Evolutionary conservation across 164 flowering plant genomes (phyloP).

Genomic region (Taxillus chinensis): DNA sequence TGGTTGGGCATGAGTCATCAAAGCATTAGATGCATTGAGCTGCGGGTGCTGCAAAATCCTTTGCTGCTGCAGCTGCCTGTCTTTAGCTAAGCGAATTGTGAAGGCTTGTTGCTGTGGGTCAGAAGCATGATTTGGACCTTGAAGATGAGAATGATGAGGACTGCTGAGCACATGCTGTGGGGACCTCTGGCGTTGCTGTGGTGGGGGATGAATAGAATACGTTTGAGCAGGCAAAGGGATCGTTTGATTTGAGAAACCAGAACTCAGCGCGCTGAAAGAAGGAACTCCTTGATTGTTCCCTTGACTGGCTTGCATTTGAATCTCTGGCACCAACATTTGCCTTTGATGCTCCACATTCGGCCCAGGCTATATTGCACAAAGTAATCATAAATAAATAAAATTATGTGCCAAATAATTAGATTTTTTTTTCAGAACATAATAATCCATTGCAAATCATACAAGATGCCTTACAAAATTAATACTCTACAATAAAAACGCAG

Average conservation of each 20-base stretch:
- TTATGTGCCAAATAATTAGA: no score
- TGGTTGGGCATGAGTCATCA: constrained; percentile 45
- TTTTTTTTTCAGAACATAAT: no score
- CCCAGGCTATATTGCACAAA: constrained; percentile 36
- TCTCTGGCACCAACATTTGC: constrained; percentile 62
- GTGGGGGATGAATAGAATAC: constrained; percentile 56
- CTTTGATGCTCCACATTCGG: constrained; percentile 63
- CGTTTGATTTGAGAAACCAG: constrained; percentile 57
- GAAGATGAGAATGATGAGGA: constrained; percentile 60
- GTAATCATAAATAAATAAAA: not conserved
- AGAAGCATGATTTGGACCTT: constrained; percentile 41
- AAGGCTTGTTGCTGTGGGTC: constrained; percentile 55
- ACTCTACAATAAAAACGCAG: no score
- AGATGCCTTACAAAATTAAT: no score
- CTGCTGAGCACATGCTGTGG: constrained; percentile 43
- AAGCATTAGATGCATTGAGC: constrained; percentile 36
- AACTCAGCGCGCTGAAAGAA: constrained; percentile 46
- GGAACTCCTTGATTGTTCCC: constrained; percentile 51
- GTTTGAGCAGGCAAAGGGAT: constrained; percentile 45
- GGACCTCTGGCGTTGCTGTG: constrained; percentile 55
- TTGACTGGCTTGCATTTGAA: constrained; percentile 65
- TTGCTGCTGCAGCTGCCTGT: constrained; percentile 67
- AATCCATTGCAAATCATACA: no score
- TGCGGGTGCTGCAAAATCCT: constrained; percentile 36
- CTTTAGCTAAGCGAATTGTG: constrained; percentile 55